Evolutionary conservation across 495 filamentous ascomycete species (phyloP), one percentile per base, ranked within the genome.

Genomic region (Talaromyces thailandensis): DNA sequence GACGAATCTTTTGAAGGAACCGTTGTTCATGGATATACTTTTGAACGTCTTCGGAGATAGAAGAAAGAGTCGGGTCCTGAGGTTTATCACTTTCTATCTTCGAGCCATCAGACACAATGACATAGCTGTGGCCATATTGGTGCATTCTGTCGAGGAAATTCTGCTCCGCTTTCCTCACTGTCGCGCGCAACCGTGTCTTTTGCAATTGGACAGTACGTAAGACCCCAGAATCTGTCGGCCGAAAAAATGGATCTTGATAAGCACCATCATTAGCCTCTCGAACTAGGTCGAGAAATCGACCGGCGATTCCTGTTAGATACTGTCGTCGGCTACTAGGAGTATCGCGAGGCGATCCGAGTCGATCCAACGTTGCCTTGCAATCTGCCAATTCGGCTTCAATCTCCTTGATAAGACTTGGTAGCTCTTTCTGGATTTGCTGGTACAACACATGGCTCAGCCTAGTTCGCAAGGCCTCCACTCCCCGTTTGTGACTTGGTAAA

Each of bases 361-460:
- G 26, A 23, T 31, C 59, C 18, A 61, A 16, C 4, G 43, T 48
- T 25, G 11, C 14, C 28, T 61, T 61, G 59, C 59, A 61, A 28
- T 11, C 45, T 21, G 59, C 21, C 43, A 61, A 32, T 52, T 61
- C 59, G 12, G 9, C 2, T 21, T 61, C 59, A 23, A 76, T 74
- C 12, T 76, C 74, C 4, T 28, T 25, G 14, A 75, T 65, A 5
- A 76, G 59, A 0, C 50, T 67, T 1, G 76, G 73, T 0, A 82
- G 63, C 43, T 78, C 75, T n/a, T 65, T 66, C 26, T 68, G 67
- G 21, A 81, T 67, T 53, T 81, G 79, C 21, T 72, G 63, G 3
- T 78, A 71, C 0, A 82, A 60, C 4, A 82, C 66, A 9, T 29
- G 58, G 59, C 78, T 82, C 0, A 82, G 66, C 4, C 78, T 78